A percentile compares a stretch with the other conserved stretches of the same genome.
Conservation (phyloP, 2,329 filamentous ascomycete genomes). For the Fusarium sp. region DNA sequence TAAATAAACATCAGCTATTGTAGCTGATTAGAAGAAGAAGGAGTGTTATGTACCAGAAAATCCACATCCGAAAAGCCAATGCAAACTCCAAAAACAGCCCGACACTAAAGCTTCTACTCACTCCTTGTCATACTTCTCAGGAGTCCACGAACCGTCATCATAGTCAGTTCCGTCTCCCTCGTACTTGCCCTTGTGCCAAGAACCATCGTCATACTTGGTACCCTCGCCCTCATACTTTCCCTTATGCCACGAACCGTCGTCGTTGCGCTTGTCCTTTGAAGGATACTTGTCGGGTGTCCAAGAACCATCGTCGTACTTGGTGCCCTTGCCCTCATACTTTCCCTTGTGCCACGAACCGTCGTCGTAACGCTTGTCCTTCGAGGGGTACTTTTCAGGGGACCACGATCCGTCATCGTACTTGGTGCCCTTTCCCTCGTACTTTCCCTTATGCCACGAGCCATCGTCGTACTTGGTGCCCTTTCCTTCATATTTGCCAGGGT, state of each 20-base stretch:
- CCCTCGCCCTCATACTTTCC: constrained; percentile 24
- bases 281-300: no score
- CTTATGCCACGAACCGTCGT: constrained; percentile 2
- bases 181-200: constrained; percentile 10
- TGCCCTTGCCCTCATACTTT: constrained; percentile 15
- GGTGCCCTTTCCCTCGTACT: no score
- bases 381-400: no score
- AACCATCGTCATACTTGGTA: constrained; percentile 27
- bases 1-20: background rate
- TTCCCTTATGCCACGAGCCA: background rate
- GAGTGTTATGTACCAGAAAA: background rate
- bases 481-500: constrained; percentile 17
- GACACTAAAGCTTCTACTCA: background rate
- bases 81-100: background rate
- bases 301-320: constrained; percentile 8
- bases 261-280: constrained; percentile 11
- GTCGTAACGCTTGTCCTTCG: constrained; percentile 5
- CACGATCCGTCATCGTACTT: background rate
- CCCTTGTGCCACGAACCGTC: constrained; percentile 13
- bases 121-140: constrained; percentile 17
- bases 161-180: background rate
- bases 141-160: constrained; percentile 23
- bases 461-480: constrained; percentile 10
- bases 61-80: background rate
- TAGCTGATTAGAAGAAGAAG: constrained; percentile 2